Evolutionary conservation across 768 basidiomycete species (phyloP), one percentile per base, ranked within the genome.

Genomic region (Gautieria morchelliformis): DNA sequence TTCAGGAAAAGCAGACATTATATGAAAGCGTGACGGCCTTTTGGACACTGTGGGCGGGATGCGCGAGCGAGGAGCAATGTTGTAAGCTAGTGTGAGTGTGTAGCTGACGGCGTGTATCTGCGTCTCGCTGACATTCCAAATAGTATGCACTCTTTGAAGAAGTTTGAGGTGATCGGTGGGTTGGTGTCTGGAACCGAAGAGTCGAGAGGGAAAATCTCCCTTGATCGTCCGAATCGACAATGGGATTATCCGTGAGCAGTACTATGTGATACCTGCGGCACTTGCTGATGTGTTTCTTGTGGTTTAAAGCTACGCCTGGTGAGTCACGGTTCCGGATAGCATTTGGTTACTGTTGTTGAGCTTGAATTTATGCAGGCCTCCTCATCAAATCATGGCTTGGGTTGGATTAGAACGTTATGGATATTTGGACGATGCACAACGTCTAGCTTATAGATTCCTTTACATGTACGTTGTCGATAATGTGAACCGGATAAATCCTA

Each of bases 371-470:
- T 53, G 32, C 59, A 84, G 85, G 90, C 90, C 90, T n/a, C 90
- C 93, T 50, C 93, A 97, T 70, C 95, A 98, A 70, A 96, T 98
- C 67, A 97, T 98, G 89, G 75, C 87, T 1, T 99, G 95, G 95
- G 93, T 97, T 53, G 95, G 93, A 42, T 77, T 98, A 22, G 93
- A 96, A 63, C 85, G 95, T 53, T 99, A 99, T 66, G 95, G 95
- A 2, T 96, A 93, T 69, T 74, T 89, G 3, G 90, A 95, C 61
- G 93, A 96, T 61, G 90, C 93, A 1, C 92, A 95, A 62, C 80
- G 96, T 48, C 73, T 98, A 50, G 86, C 95, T 1, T 99, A 99
- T 71, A 78, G 95, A 53, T 99, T 89, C 82, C 79, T 96, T n/a
- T 97, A 97, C 75, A 96, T 99, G 94, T 93, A 61, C 60, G 75